Base-by-base conservation (phyloP, 371 early-diverging fungal genomes). In the Actinomucor elegans region DNA sequence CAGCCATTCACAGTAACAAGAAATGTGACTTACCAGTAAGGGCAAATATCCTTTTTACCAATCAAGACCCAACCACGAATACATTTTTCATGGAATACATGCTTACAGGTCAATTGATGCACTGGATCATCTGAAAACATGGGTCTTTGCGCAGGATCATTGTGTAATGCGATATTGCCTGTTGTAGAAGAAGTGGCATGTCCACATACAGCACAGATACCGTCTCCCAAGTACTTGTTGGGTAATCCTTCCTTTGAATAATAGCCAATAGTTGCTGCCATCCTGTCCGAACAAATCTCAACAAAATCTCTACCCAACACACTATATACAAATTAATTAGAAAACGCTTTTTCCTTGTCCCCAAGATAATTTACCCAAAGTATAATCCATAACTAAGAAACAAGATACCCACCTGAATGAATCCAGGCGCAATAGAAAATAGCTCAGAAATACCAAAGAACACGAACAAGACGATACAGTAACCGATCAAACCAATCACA, bases 1-100 rank as follows among this genome's bases (percentile, higher is more conserved):
- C 32, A 20, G 32, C 24, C 15, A 29, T 12, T 14, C 9, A 4
- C 17, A 18, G 17, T 6, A 46, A 21, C 5, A 31, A 14, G 10
- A 11, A 18, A n/a, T 21, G 11, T 8, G 9, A 37, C 71, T 47
- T 73, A 83, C 77, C 96, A 96, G 64, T 92, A 95, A n/a, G 96
- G 96, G 67, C 98, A 98, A 47, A 83, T 84, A 42, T 92, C 92
- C 62, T 94, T 96, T 62, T 96, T 96, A 33, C 95, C 96, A 48
- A 98, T 85, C 47, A 96, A 77, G 45, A 88, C 88, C 96, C 96
- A 96, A 33, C 96, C 97, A 54, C 94, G 87, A 49, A 97, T 94
- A 71, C 97, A 98, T 35, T 84, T 80, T 61, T 91, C 90, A 66
- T 98, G 98, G 64, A 89, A 92, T 29, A 83, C 81, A 57, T 94